A percentile compares a stretch with the other conserved stretches of the same genome.
Conservation (phyloP, 495 filamentous ascomycete genomes). For the Lasiosphaeria ovina region DNA sequence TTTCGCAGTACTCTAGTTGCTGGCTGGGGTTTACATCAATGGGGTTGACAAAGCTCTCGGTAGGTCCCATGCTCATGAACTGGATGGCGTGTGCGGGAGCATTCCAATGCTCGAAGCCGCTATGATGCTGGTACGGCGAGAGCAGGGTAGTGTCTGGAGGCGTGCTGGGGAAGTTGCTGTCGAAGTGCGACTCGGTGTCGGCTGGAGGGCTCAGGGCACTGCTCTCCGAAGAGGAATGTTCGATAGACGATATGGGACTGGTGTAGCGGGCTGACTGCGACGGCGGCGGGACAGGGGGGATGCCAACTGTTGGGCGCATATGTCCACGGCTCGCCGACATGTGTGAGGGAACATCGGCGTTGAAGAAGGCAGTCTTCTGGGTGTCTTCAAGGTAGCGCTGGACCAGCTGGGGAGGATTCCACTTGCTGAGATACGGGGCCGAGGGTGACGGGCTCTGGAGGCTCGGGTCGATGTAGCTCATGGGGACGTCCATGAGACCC, state of each 20-base stretch:
- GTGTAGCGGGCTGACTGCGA: slow-evolving; percentile 27
- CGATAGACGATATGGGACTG: slow-evolving; percentile 33
- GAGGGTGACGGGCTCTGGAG: slow-evolving; percentile 17
- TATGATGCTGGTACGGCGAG: slow-evolving; percentile 22
- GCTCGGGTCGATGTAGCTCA: slow-evolving; percentile 22
- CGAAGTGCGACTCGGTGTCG: slow-evolving; percentile 38
- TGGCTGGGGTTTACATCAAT: slow-evolving; percentile 38
- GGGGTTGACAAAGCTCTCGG: slow-evolving; percentile 35
- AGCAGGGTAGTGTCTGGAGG: slow-evolving; percentile 32
- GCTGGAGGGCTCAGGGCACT: slow-evolving; percentile 36
- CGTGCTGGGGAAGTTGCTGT: slow-evolving; percentile 30
- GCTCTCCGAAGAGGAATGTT: slow-evolving; percentile 38
- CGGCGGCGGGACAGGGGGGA: slow-evolving; percentile 21
- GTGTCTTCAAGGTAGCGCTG: slow-evolving; percentile 32
- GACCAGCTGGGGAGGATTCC: slow-evolving; percentile 19
- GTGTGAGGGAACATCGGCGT: slow-evolving; percentile 13
- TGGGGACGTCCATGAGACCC: slow-evolving; percentile 3
- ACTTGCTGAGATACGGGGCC: slow-evolving; percentile 1
- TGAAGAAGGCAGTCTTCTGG: slow-evolving; percentile 26
- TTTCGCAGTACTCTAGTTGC: slow-evolving; percentile 33
- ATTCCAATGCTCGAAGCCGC: slow-evolving; percentile 20
- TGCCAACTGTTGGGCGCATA: slow-evolving; percentile 18
- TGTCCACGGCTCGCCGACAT: slow-evolving; percentile 15
- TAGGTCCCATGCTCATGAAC: slow-evolving; percentile 27
- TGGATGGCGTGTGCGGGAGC: slow-evolving; percentile 22